Conservation (phyloP, 148 eudicot species). For the Fagopyrum homotropicum region DNA sequence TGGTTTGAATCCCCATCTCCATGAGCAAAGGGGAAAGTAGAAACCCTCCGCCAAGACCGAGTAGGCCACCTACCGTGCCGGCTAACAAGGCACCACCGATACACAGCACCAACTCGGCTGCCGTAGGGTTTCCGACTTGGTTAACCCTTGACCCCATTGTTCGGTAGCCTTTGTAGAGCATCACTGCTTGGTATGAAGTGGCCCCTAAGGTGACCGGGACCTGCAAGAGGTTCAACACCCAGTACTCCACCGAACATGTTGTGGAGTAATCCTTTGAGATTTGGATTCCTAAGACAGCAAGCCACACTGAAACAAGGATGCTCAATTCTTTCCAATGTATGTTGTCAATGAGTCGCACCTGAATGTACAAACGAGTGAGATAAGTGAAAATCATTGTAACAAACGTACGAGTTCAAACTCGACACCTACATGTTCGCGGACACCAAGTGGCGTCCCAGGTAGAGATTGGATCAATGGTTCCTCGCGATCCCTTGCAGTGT, state of each 20-base stretch:
- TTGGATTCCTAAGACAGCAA: constrained; percentile 53
- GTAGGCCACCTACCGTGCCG: constrained; percentile 66
- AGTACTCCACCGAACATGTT: constrained; percentile 38
- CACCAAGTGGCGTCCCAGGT: neutral
- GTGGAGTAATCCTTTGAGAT: constrained; percentile 35
- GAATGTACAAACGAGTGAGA: neutral
- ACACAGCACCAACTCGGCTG: constrained; percentile 27
- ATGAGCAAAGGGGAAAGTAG: constrained; percentile 56
- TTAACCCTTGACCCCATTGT: constrained; percentile 43
- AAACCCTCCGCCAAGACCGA: constrained; percentile 75
- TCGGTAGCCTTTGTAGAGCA: constrained; percentile 50
- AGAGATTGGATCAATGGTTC: neutral
- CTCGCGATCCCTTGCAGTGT: constrained; percentile 29
- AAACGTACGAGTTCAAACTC: neutral
- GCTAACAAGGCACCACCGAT: constrained; percentile 41
- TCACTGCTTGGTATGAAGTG: constrained; percentile 25
- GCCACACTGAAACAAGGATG: constrained; percentile 57
- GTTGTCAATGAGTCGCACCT: constrained; percentile 46
- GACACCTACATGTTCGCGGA: no score
- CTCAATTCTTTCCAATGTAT: constrained; percentile 59
- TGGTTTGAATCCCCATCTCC: constrained; percentile 63
- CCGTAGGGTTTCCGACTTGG: neutral
- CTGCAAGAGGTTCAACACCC: constrained; percentile 41
- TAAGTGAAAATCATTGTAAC: no score
- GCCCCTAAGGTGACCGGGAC: constrained; percentile 16